Evolutionary conservation across 768 basidiomycete genomes (phyloP), one percentile per base, ranked within the genome.

Genomic region (Russula virescens): DNA sequence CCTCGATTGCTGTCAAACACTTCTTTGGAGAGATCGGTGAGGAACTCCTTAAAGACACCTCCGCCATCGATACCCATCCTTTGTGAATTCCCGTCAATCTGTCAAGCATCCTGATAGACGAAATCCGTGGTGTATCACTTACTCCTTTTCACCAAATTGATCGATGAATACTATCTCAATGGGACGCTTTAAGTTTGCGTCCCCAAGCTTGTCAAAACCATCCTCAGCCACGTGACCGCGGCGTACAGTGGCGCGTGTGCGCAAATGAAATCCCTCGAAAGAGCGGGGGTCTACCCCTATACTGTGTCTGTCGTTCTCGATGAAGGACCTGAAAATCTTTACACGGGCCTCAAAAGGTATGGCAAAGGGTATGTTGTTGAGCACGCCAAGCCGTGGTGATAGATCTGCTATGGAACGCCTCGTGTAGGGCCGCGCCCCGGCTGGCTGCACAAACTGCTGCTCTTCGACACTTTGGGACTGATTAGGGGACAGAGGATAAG

Each of bases 1-100:
- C 97, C 97, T 5, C 94, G 85, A 70, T 98, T 86, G 2, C 90
- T 88, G 69, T 99, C 94, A 64, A 99, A 98, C 0, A 91, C 96
- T 72, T 98, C 96, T 70, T 89, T 94, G 61, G 87, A 88, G 19
- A 99, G 73, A 16, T 89, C 91, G 2, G 94, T 99, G 69, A 98
- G 83, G 68, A 98, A 97, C 73, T 98, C 97, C 72, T 98, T 99
- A 79, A 97, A 98, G 5, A 98, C 87, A 0, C 97, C 97, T 2
- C 97, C 95, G 2, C 96, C 95, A 66, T 98, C 96, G 35, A 98
- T 96, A 0, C 95, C 96, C 19, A 88, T 86, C 72, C 89, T 91
- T 63, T 31, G 59, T 70, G 31, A 72, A 51, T 25, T 35, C 56
- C 40, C 61, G 34, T 51, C 57, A 34, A 38, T 47, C 19, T 19